Evolutionary conservation across 371 early-diverging fungal species (phyloP).

Genomic region (Mucor saturninus): DNA sequence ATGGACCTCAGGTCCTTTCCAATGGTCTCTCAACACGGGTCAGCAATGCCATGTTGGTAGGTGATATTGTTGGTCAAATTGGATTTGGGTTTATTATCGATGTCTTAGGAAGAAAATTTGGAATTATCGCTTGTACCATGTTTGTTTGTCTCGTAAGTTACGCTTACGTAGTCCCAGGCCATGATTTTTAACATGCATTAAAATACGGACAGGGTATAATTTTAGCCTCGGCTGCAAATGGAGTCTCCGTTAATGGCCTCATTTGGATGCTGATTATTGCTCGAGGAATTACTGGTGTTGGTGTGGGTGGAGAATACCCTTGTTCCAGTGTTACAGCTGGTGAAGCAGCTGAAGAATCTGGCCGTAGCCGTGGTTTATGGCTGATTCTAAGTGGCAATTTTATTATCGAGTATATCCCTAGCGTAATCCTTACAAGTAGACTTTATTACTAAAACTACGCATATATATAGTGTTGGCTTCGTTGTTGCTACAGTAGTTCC

Average conservation of each 20-base stretch:
- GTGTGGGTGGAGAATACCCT: constrained; percentile 65
- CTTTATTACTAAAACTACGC: constrained; percentile 46
- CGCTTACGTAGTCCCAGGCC: not conserved
- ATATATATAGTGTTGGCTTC: constrained; percentile 59
- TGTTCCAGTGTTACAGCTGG: constrained; percentile 63
- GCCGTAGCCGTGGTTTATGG: constrained; percentile 53
- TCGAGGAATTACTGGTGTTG: constrained; percentile 62
- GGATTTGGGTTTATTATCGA: constrained; percentile 57
- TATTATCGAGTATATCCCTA: not conserved
- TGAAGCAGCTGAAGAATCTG: constrained; percentile 65
- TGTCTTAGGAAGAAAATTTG: constrained; percentile 58
- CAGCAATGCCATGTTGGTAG: constrained; percentile 52
- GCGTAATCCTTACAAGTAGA: not conserved
- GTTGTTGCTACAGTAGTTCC: constrained; percentile 65
- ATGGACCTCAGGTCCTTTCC: constrained; percentile 41
- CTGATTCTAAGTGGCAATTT: constrained; percentile 57
- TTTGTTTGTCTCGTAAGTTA: constrained; percentile 46
- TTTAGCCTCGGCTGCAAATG: constrained; percentile 49
- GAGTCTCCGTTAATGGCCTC: constrained; percentile 41
- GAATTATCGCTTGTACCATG: constrained; percentile 53
- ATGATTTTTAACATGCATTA: not conserved
- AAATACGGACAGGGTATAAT: constrained; percentile 41
- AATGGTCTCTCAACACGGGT: constrained; percentile 41
- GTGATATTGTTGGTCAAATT: constrained; percentile 53
- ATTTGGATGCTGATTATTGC: constrained; percentile 67